phyloP scores from a whole-genome alignment of 2,329 filamentous ascomycete genomes.

The Diplodia corticola region DNA sequence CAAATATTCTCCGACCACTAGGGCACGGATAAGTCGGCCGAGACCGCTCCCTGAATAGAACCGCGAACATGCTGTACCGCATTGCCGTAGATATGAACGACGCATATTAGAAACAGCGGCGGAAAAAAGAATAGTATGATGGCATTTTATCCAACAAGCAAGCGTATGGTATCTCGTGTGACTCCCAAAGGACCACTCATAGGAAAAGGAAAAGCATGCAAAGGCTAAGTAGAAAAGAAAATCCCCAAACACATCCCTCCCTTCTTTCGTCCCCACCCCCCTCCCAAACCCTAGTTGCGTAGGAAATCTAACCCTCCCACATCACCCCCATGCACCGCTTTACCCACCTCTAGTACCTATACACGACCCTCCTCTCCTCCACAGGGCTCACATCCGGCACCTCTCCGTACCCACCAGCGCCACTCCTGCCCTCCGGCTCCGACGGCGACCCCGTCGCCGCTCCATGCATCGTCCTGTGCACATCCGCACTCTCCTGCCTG shows the following conservation, averaged over 20 bases:
- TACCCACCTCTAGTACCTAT: constrained; percentile 22
- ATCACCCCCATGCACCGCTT: no score
- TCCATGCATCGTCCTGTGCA: constrained; percentile 51
- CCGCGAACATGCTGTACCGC: no score
- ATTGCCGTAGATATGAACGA: no score
- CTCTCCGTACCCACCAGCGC: background rate
- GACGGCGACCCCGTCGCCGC: constrained; percentile 22
- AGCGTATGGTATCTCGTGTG: constrained; percentile 14
- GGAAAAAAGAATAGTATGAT: background rate
- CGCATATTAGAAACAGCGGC: no score
- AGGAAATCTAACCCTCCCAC: background rate
- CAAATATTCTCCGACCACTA: constrained; percentile 47
- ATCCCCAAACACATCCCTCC: background rate
- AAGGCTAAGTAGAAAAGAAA: background rate
- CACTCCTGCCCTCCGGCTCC: background rate
- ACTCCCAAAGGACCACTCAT: background rate
- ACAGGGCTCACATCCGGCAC: constrained; percentile 21
- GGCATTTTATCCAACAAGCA: constrained; percentile 1
- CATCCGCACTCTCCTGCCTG: constrained; percentile 45
- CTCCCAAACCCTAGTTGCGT: background rate
- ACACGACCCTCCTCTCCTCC: constrained; percentile 19
- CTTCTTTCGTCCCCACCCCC: background rate
- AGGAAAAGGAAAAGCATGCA: background rate
- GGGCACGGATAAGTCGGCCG: constrained; percentile 37
- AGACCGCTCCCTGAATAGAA: no score